Percentiles rank a stretch among this genome's conserved stretches.
These are phyloP conservation scores for Meyerozyma smithsonii DNA, from an alignment of 1,139 yeast genomes.

Conservation along the genomic window DNA sequence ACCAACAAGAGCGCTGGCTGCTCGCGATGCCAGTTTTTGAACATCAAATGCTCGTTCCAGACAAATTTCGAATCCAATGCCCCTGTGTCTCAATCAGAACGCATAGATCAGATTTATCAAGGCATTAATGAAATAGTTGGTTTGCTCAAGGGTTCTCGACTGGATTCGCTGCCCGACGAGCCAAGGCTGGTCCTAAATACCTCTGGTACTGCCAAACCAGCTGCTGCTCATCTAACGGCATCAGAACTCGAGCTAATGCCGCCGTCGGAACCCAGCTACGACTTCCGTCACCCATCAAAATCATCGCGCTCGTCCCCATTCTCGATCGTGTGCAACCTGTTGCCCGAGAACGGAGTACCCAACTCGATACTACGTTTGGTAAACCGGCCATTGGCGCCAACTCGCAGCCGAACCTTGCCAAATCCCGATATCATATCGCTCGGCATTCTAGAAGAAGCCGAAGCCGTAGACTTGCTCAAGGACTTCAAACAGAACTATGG, in stretches of 20 bases:
- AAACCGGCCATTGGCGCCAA: conserved; percentile 17
- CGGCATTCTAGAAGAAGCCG: conserved; percentile 46
- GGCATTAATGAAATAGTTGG: conserved; percentile 30
- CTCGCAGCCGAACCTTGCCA: conserved; percentile 10
- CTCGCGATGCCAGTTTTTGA: conserved; percentile 51
- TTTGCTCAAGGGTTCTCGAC: conserved; percentile 3
- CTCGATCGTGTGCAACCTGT: conserved; percentile 35
- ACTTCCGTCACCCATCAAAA: conserved; percentile 21
- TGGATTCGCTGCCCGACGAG: conserved; percentile 10
- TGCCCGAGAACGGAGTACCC: conserved; percentile 30
- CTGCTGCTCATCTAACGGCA: conserved; percentile 4
- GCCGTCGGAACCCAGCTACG: conserved; percentile 1
- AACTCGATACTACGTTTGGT: conserved; percentile 41
- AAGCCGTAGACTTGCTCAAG: conserved; percentile 47
- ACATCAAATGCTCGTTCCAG: conserved; percentile 49
- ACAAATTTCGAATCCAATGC: conserved; percentile 3
- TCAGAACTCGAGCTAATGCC: conserved; percentile 4
- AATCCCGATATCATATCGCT: conserved; percentile 39
- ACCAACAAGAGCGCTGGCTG: conserved; percentile 43
- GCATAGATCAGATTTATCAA: conserved; percentile 18
- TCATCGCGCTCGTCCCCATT: conserved; percentile 49
- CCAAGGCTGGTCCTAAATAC: conserved; percentile 25
- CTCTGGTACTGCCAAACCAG: conserved; percentile 21
- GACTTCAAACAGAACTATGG: conserved; percentile 67
- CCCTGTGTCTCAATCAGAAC: conserved; percentile 4